These are phyloP conservation scores for Sarocladium kiliense DNA, from an alignment of 2,329 filamentous ascomycete genomes.

Conservation along the genomic window DNA sequence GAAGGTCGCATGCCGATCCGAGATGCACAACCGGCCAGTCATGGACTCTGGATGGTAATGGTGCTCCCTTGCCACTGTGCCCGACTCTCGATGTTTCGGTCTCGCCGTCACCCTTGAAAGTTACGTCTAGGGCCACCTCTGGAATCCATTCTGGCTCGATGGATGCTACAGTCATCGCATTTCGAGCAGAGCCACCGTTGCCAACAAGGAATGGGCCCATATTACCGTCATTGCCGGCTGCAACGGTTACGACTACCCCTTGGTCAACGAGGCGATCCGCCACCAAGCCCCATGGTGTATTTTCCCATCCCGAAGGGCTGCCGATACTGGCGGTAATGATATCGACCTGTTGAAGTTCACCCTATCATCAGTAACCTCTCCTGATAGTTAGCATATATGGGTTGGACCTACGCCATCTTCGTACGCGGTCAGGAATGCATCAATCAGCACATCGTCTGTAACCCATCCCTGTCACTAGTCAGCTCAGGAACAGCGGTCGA, in stretches of 20 bases:
- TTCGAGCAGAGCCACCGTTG: constrained; percentile 31
- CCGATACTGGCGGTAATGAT: constrained; percentile 28
- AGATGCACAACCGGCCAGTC: constrained; percentile 4
- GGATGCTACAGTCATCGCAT: constrained; percentile 38
- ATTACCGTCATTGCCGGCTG: constrained; percentile 6
- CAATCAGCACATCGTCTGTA: constrained; percentile 18
- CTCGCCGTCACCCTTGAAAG: neutral
- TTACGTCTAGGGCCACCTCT: constrained; percentile 3
- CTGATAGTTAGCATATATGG: too few relatives aligned
- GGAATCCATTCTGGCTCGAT: constrained; percentile 10
- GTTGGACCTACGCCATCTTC: constrained; percentile 20
- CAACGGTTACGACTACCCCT: constrained; percentile 9
- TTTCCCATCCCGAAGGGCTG: constrained; percentile 18
- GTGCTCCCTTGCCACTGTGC: constrained; percentile 1
- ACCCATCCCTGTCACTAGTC: constrained; percentile 12
- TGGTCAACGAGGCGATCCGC: constrained; percentile 24
- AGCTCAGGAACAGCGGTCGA: neutral
- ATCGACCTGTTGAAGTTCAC: constrained; percentile 14
- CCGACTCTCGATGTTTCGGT: constrained; percentile 3
- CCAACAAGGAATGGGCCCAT: neutral
- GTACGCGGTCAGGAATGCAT: constrained; percentile 27
- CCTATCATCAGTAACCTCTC: neutral
- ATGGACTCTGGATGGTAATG: constrained; percentile 3
- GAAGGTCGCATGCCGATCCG: constrained; percentile 2
- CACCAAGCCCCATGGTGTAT: constrained; percentile 25